These are phyloP conservation scores for Epichloe uncinata DNA, from an alignment of 2,329 filamentous ascomycete species.

Conservation along the genomic window DNA sequence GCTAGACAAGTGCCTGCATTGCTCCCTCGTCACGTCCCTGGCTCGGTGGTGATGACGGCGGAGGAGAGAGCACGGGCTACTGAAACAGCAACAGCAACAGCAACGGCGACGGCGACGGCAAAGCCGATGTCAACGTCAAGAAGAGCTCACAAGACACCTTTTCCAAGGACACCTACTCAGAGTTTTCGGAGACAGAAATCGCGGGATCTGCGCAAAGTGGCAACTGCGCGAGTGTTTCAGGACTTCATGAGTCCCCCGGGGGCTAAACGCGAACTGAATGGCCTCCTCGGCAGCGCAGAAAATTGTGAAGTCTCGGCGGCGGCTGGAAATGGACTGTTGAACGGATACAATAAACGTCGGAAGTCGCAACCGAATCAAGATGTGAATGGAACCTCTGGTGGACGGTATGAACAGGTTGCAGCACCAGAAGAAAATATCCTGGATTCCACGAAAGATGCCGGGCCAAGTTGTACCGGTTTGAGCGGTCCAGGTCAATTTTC, in stretches of 20 bases:
- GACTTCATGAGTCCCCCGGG: background rate
- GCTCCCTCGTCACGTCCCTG: slow-evolving; percentile 2
- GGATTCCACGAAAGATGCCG: background rate
- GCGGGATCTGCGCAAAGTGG: background rate
- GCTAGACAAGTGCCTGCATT: slow-evolving; percentile 1
- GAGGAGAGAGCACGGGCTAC: slow-evolving; percentile 1
- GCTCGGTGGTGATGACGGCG: slow-evolving; percentile 1
- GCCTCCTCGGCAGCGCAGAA: background rate
- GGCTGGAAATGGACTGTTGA: background rate
- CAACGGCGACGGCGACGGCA: background rate
- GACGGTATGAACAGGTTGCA: background rate
- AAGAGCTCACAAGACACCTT: background rate
- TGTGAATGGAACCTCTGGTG: background rate
- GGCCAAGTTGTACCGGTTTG: background rate
- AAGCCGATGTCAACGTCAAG: background rate
- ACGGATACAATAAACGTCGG: background rate
- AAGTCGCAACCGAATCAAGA: background rate
- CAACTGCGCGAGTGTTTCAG: background rate
- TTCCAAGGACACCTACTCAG: background rate
- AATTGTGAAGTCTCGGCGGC: background rate
- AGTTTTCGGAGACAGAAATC: background rate
- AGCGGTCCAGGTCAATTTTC: background rate
- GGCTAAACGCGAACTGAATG: background rate
- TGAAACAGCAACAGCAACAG: background rate
- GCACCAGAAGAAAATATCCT: background rate